Evolutionary conservation across 768 basidiomycete species (phyloP).

Genomic region (Hericium rajendrae): DNA sequence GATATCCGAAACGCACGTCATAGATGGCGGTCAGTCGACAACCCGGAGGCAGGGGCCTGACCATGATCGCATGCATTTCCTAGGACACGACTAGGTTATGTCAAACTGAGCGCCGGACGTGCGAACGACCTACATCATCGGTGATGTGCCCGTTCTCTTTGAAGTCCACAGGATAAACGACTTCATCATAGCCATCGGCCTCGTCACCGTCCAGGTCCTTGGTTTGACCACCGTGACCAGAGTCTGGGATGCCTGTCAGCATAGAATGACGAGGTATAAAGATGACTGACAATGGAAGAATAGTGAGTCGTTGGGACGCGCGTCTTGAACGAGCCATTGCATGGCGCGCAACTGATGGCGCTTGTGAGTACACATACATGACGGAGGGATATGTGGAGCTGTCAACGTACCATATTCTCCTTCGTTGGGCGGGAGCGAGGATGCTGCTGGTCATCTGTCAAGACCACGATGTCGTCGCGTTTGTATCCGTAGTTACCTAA

Average conservation of each 20-base stretch:
- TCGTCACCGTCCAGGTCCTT: constrained; percentile 72
- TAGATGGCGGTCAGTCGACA: constrained; percentile 60
- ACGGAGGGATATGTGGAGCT: background rate
- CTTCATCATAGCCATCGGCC: constrained; percentile 76
- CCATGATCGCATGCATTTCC: constrained; percentile 36
- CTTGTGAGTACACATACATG: background rate
- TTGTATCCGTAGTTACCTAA: constrained; percentile 37
- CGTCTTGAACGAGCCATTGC: constrained; percentile 48
- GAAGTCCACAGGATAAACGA: constrained; percentile 87
- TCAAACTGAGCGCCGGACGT: background rate
- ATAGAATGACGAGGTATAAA: background rate
- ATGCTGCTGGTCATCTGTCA: constrained; percentile 40
- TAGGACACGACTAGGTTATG: constrained; percentile 10
- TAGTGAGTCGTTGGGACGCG: constrained; percentile 43
- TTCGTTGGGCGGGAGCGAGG: constrained; percentile 39
- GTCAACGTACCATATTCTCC: constrained; percentile 36
- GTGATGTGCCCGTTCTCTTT: constrained; percentile 67
- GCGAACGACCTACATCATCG: constrained; percentile 47
- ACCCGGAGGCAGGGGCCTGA: constrained; percentile 49
- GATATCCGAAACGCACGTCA: constrained; percentile 30
- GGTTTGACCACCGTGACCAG: constrained; percentile 93
- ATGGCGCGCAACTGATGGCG: constrained; percentile 33
- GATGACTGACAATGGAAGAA: constrained; percentile 39
- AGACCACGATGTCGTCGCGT: constrained; percentile 46
- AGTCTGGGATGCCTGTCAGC: constrained; percentile 37